Percentiles rank a stretch among this genome's conserved stretches.
These are phyloP conservation scores for Flaveria sonorensis DNA, from an alignment of 129 eudicot genomes.

Conservation along the genomic window DNA sequence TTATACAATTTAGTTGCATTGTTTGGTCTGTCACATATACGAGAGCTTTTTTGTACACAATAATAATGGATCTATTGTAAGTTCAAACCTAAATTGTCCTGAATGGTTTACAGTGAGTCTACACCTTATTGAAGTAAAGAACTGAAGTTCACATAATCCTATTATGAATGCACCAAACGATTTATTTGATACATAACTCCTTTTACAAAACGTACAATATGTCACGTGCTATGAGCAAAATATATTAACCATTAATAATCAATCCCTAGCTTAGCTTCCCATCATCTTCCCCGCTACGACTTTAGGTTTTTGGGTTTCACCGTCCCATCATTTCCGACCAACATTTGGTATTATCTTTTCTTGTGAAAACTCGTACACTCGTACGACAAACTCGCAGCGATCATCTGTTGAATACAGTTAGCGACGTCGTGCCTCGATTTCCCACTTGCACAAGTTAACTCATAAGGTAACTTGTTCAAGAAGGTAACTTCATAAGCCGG, in stretches of 20 bases:
- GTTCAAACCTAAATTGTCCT: no score
- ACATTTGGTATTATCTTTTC: conserved; percentile 67
- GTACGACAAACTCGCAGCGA: conserved; percentile 61
- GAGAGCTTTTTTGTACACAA: no score
- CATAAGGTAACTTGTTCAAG: conserved; percentile 55
- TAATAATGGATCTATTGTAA: no score
- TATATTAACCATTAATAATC: neutral
- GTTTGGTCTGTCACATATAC: no score
- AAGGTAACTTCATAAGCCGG: conserved; percentile 72
- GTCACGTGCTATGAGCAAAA: neutral
- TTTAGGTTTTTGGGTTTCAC: conserved; percentile 40
- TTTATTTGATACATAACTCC: neutral
- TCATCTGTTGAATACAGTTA: conserved; percentile 54
- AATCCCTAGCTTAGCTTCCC: conserved; percentile 42
- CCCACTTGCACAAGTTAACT: conserved; percentile 53
- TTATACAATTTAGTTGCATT: no score
- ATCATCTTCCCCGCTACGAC: conserved; percentile 32
- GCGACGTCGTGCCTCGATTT: conserved; percentile 68
- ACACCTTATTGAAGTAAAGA: neutral
- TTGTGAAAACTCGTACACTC: conserved; percentile 67
- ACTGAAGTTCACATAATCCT: neutral
- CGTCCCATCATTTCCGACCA: conserved; percentile 80
- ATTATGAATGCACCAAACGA: neutral
- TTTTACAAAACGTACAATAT: no score
- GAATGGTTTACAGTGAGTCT: no score